These are phyloP conservation scores for Eudorina sp. DNA, from an alignment of 139 green algal species.

Conservation along the genomic window DNA sequence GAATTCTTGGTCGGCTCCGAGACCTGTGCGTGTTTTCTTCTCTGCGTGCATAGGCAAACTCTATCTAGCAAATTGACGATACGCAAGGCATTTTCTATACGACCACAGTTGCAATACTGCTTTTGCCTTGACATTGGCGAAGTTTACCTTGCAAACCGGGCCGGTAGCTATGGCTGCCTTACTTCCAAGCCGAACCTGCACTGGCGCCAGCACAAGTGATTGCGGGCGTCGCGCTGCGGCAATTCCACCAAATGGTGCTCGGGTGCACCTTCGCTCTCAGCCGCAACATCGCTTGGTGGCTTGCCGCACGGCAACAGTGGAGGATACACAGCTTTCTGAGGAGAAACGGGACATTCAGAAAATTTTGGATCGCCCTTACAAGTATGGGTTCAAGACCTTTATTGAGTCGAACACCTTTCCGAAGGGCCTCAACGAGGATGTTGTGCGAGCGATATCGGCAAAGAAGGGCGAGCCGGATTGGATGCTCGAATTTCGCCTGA, in stretches of 20 bases:
- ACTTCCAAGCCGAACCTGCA: slow-evolving; percentile 22
- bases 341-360: slow-evolving; percentile 78
- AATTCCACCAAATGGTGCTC: not conserved
- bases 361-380: slow-evolving; percentile 91
- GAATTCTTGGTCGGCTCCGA: too few relatives aligned
- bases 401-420: slow-evolving; percentile 89
- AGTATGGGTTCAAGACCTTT: slow-evolving; percentile 94
- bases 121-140: not conserved
- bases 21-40: too few relatives aligned
- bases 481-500: slow-evolving; percentile 98
- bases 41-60: too few relatives aligned
- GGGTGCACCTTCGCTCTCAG: not conserved
- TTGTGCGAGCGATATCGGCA: slow-evolving; percentile 94
- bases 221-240: not conserved
- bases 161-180: not conserved
- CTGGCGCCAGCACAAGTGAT: slow-evolving; percentile 19
- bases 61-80: too few relatives aligned
- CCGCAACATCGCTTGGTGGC: not conserved
- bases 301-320: slow-evolving; percentile 2
- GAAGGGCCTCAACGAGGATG: slow-evolving; percentile 93
- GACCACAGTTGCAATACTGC: not conserved
- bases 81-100: not conserved
- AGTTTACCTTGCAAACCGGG: not conserved
- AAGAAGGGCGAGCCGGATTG: slow-evolving; percentile 99
- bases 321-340: slow-evolving; percentile 31